These are phyloP conservation scores for Candida loeiensis DNA, from an alignment of 805 yeast genomes.

Conservation along the genomic window DNA sequence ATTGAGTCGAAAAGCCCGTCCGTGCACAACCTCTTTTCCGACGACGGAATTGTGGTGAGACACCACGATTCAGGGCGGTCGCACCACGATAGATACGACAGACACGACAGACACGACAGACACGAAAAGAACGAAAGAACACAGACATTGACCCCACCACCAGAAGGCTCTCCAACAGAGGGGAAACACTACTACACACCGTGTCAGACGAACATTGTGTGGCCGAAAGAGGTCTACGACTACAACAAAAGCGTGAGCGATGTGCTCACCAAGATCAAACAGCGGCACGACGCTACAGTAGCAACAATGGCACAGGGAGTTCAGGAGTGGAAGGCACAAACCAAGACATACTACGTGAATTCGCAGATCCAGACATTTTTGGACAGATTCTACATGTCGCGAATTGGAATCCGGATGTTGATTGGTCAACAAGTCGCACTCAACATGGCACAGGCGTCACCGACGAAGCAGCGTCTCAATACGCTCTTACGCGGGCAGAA, in stretches of 20 bases:
- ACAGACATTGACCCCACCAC: neutral
- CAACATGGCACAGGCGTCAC: conserved; percentile 56
- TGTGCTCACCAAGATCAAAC: conserved; percentile 66
- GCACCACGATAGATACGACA: neutral
- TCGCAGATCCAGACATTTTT: conserved; percentile 74
- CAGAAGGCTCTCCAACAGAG: conserved; percentile 32
- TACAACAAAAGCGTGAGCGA: conserved; percentile 68
- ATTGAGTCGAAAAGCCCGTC: conserved; percentile 6
- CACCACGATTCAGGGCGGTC: conserved; percentile 1
- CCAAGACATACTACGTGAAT: conserved; percentile 51
- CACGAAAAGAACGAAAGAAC: too few species aligned
- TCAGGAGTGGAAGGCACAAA: conserved; percentile 73
- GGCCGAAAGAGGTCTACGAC: conserved; percentile 72
- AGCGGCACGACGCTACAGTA: conserved; percentile 88
- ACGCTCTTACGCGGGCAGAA: conserved; percentile 33
- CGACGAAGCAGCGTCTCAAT: conserved; percentile 35
- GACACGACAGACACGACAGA: neutral
- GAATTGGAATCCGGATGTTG: conserved; percentile 89
- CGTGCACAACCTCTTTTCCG: conserved; percentile 6
- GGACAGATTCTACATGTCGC: conserved; percentile 83
- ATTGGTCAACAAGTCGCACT: conserved; percentile 93
- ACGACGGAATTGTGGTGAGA: conserved; percentile 11
- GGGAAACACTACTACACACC: conserved; percentile 49
- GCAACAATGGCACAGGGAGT: conserved; percentile 91
- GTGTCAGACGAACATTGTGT: conserved; percentile 51